Conservation (phyloP, 768 basidiomycete genomes). For the Phaeolepiota aurea region DNA sequence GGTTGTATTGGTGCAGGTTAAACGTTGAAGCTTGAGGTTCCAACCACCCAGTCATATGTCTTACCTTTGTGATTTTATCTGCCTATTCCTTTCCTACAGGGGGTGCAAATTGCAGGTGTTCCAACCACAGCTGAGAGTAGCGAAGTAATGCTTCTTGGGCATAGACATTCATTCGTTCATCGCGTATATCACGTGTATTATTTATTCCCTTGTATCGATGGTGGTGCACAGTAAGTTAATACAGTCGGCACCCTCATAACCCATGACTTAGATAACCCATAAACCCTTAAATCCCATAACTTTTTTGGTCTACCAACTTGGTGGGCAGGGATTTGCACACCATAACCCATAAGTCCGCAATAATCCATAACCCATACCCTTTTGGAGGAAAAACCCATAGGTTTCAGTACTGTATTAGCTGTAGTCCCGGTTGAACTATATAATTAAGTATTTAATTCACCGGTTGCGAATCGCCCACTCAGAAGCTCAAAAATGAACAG, state of each 20-base stretch:
- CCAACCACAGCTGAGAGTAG: no score
- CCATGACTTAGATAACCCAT: constrained; percentile 12
- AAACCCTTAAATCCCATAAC: constrained; percentile 11
- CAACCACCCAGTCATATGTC: no score
- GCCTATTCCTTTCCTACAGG: no score
- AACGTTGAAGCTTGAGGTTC: no score
- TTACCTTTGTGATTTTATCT: no score
- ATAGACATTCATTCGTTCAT: no score
- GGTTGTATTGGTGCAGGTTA: no score
- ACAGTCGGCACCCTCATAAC: constrained; percentile 11
- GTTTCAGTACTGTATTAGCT: constrained; percentile 1
- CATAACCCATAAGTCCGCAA: constrained; percentile 11
- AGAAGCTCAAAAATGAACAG: constrained; percentile 7
- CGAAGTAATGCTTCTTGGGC: no score
- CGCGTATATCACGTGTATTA: no score
- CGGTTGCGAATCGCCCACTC: not conserved
- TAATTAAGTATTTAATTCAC: not conserved
- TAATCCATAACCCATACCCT: constrained; percentile 11
- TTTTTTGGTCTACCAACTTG: constrained; percentile 13
- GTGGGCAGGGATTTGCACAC: constrained; percentile 9
- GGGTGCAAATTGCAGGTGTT: no score
- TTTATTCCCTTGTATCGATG: no score
- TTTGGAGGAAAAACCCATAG: constrained; percentile 6
- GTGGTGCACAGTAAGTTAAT: no score
- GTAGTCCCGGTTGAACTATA: not conserved